Conservation (phyloP, 257 asterid genomes). For the Marsdenia floribunda region DNA sequence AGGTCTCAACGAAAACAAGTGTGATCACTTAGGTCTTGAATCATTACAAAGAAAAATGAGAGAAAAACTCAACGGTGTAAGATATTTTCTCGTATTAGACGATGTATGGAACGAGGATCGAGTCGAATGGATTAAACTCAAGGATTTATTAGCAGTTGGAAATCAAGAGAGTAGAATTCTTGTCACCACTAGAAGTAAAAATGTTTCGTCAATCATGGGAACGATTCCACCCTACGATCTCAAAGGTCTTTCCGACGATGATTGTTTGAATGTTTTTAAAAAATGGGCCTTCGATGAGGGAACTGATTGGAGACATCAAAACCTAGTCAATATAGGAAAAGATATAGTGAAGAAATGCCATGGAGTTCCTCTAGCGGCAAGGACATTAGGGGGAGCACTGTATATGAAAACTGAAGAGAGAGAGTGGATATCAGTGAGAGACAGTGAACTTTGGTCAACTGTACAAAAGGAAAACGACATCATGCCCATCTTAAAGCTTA, state of each 20-base stretch:
- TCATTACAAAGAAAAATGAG: constrained; percentile 33
- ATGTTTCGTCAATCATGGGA: constrained; percentile 14
- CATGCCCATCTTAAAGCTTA: constrained; percentile 15
- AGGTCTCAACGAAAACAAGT: constrained; percentile 35
- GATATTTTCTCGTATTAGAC: constrained; percentile 18
- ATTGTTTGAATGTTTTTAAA: constrained; percentile 18
- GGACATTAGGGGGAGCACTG: constrained; percentile 21
- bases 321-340: constrained; percentile 17
- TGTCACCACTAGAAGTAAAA: constrained; percentile 21
- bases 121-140: constrained; percentile 15
- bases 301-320: constrained; percentile 8
- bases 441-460: constrained; percentile 12
- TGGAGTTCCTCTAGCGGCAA: constrained; percentile 24
- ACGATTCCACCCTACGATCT: constrained; percentile 13
- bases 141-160: constrained; percentile 17
- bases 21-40: constrained; percentile 37
- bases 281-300: constrained; percentile 20
- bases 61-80: constrained; percentile 11
- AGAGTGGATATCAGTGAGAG: constrained; percentile 21
- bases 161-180: constrained; percentile 20
- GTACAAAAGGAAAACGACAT: constrained; percentile 3
- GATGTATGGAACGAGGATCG: constrained; percentile 28
- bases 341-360: constrained; percentile 23
- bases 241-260: constrained; percentile 17
- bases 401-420: constrained; percentile 7